Percentiles rank a stretch among this genome's conserved stretches.
Conservation (phyloP, 2,329 filamentous ascomycete genomes). For the Hypoxylon sp. region DNA sequence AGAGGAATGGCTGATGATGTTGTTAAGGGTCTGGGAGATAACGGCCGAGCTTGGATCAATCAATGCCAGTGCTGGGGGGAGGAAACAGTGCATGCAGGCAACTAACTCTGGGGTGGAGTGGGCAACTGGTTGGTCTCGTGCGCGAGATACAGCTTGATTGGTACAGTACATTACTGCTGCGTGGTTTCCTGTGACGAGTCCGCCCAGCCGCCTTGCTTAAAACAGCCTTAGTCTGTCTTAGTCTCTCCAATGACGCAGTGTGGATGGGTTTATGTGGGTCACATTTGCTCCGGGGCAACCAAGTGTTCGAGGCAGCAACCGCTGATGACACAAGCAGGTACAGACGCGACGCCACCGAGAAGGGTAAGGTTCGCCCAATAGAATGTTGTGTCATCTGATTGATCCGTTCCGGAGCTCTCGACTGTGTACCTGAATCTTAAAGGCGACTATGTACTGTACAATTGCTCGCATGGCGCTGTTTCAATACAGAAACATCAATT, state of each 20-base stretch:
- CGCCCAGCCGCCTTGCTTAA: slow-evolving; percentile 23
- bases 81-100: slow-evolving; percentile 34
- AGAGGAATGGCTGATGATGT: slow-evolving; percentile 40
- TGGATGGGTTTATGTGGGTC: slow-evolving; percentile 28
- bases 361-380: slow-evolving; percentile 26
- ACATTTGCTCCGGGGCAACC: slow-evolving; percentile 27
- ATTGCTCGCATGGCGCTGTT: slow-evolving; percentile 4
- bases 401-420: slow-evolving; percentile 33
- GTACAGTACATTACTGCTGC: slow-evolving; percentile 31
- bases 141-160: slow-evolving; percentile 17
- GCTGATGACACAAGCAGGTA: slow-evolving; percentile 45
- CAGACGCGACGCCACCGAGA: slow-evolving; percentile 31
- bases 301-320: slow-evolving; percentile 40
- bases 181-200: slow-evolving; percentile 31
- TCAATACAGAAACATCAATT: slow-evolving; percentile 14
- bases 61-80: slow-evolving; percentile 22
- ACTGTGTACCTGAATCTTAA: slow-evolving; percentile 15
- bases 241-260: slow-evolving; percentile 28
- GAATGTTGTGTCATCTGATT: slow-evolving; percentile 9
- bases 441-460: slow-evolving; percentile 35
- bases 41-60: slow-evolving; percentile 37
- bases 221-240: slow-evolving; percentile 7
- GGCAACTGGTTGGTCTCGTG: slow-evolving; percentile 39
- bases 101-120: slow-evolving; percentile 33
- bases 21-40: slow-evolving; percentile 40